phyloP scores from a whole-genome alignment of 352 stramenopile genomes.

The Pilasporangium apinafurcum region DNA sequence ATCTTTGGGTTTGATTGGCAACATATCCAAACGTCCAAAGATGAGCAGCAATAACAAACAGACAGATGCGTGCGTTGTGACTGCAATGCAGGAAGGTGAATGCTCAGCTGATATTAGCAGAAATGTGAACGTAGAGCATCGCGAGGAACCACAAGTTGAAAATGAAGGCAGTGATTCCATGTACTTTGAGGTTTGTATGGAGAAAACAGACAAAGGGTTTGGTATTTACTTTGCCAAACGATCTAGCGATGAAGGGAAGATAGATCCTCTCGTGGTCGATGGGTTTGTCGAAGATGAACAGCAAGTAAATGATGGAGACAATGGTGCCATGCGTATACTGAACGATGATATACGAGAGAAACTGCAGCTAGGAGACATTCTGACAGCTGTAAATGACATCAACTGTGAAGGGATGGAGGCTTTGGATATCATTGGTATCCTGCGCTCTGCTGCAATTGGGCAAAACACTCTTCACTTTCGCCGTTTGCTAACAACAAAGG shows the following conservation, averaged over 20 bases:
- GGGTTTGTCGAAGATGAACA: conserved; percentile 21
- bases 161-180: not conserved
- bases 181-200: conserved; percentile 15
- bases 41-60: too few species aligned
- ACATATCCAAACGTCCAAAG: too few species aligned
- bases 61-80: too few species aligned
- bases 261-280: conserved; percentile 21
- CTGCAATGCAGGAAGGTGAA: too few species aligned
- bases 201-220: conserved; percentile 28
- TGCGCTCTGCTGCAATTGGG: conserved; percentile 18
- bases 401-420: conserved; percentile 16
- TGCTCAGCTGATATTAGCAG: too few species aligned
- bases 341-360: not conserved
- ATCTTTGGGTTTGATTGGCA: too few species aligned
- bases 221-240: conserved; percentile 38
- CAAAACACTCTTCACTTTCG: conserved; percentile 26
- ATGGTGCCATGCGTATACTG: not conserved
- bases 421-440: conserved; percentile 16
- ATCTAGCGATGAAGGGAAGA: not conserved
- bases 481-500: not conserved
- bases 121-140: too few species aligned
- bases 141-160: too few species aligned
- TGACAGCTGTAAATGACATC: conserved; percentile 23
- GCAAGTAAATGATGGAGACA: not conserved
- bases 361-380: conserved; percentile 26